Evolutionary conservation across 2,329 filamentous ascomycete genomes (phyloP).

Genomic region (Penicillium sp.): DNA sequence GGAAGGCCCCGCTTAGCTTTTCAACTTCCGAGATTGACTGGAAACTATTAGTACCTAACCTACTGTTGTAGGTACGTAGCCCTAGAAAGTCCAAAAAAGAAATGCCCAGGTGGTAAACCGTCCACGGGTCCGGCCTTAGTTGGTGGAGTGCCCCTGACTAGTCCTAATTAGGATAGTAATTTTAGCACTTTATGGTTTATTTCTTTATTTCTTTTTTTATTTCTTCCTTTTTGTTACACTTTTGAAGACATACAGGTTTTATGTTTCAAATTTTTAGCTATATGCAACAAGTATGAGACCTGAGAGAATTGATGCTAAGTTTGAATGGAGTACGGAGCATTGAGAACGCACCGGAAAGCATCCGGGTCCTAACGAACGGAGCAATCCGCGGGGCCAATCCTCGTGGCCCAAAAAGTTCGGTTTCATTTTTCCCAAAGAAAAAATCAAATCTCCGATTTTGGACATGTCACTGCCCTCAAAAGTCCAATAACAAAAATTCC

Average conservation of each 20-base stretch:
- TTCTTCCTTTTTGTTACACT: background rate
- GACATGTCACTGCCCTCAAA: background rate
- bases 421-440: background rate
- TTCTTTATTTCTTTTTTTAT: background rate
- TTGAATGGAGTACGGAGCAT: background rate
- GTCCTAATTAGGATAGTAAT: constrained; percentile 7
- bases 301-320: background rate
- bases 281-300: background rate
- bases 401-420: background rate
- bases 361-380: background rate
- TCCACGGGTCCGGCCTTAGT: background rate
- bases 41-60: no score
- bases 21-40: background rate
- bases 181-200: background rate
- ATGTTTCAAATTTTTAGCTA: background rate
- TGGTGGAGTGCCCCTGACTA: constrained; percentile 16
- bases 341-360: background rate
- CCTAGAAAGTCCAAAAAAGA: background rate
- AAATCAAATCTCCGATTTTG: background rate
- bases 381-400: background rate
- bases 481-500: background rate
- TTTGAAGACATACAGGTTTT: background rate
- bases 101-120: background rate
- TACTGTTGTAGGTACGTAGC: background rate
- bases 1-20: constrained; percentile 11